Conservation (phyloP, 176 grass and related monocot species). For the Cocos nucifera region DNA sequence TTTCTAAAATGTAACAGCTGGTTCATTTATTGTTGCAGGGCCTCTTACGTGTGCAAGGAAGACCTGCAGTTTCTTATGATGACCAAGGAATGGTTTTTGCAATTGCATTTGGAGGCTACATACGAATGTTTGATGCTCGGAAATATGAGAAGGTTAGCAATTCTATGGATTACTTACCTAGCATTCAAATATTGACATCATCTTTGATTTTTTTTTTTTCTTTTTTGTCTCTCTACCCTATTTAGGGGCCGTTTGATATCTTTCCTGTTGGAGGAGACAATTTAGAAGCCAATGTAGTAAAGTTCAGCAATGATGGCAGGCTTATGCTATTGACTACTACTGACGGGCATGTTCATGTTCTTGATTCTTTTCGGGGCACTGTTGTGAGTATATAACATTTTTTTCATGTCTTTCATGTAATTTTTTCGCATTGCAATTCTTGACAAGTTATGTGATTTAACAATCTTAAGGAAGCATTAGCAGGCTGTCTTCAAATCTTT, state of each 20-base stretch:
- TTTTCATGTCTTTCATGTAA: not conserved
- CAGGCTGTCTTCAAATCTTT: no score
- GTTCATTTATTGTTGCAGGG: slow-evolving; percentile 40
- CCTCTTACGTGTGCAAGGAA: slow-evolving; percentile 75
- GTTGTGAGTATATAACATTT: slow-evolving; percentile 38
- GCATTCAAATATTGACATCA: no score
- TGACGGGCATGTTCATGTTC: slow-evolving; percentile 71
- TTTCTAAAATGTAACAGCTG: slow-evolving; percentile 5
- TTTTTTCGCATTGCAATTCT: no score
- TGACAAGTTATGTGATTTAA: no score
- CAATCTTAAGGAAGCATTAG: no score
- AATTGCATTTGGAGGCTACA: slow-evolving; percentile 57
- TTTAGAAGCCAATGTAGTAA: slow-evolving; percentile 83
- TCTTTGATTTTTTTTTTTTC: no score
- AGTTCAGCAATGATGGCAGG: slow-evolving; percentile 83
- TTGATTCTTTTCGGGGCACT: slow-evolving; percentile 89
- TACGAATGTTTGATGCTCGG: slow-evolving; percentile 82
- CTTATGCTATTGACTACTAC: slow-evolving; percentile 83
- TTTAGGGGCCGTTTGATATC: slow-evolving; percentile 79
- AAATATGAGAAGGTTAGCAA: slow-evolving; percentile 79
- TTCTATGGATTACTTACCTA: not conserved
- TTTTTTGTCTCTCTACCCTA: not conserved
- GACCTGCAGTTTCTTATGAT: slow-evolving; percentile 92
- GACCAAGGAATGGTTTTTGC: slow-evolving; percentile 89
- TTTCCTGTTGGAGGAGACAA: slow-evolving; percentile 55